Evolutionary conservation across 805 yeast genomes (phyloP).

Genomic region (Candida jianshihensis): DNA sequence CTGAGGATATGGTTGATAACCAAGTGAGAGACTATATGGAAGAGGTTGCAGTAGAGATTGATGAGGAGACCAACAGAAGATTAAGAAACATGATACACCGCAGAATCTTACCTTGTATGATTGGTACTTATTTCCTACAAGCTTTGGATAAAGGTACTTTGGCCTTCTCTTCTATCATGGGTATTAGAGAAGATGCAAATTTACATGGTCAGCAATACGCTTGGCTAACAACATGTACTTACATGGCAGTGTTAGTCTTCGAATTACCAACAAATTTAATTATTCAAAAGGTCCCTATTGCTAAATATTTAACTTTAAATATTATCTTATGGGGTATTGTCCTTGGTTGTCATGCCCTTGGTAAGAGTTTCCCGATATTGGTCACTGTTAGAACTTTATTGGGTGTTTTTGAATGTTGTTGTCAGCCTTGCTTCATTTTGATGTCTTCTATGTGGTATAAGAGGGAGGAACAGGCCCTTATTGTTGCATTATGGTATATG

Average conservation of each 20-base stretch:
- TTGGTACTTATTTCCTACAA: conserved; percentile 30
- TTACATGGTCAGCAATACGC: conserved; percentile 36
- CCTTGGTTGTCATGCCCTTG: conserved; percentile 34
- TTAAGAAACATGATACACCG: neutral
- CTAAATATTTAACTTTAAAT: conserved; percentile 32
- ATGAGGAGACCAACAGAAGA: neutral
- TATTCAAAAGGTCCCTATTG: conserved; percentile 44
- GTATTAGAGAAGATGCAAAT: conserved; percentile 29
- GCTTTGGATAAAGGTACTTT: conserved; percentile 36
- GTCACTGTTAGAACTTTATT: conserved; percentile 39
- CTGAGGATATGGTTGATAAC: no score
- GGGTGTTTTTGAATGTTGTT: conserved; percentile 43
- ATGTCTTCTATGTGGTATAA: conserved; percentile 14
- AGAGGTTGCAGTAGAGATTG: no score
- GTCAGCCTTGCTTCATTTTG: conserved; percentile 22
- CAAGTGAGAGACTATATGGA: no score
- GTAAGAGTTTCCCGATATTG: conserved; percentile 37
- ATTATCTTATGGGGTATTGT: conserved; percentile 41
- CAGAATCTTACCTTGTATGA: conserved; percentile 7
- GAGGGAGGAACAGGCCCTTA: conserved; percentile 24
- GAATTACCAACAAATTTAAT: conserved; percentile 38
- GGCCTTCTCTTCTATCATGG: conserved; percentile 39
- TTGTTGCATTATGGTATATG: conserved; percentile 26
- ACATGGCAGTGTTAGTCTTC: conserved; percentile 46
- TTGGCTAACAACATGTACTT: conserved; percentile 44